These are phyloP conservation scores for Heteromeles arbutifolia DNA, from an alignment of 306 rosid genomes.

Conservation along the genomic window DNA sequence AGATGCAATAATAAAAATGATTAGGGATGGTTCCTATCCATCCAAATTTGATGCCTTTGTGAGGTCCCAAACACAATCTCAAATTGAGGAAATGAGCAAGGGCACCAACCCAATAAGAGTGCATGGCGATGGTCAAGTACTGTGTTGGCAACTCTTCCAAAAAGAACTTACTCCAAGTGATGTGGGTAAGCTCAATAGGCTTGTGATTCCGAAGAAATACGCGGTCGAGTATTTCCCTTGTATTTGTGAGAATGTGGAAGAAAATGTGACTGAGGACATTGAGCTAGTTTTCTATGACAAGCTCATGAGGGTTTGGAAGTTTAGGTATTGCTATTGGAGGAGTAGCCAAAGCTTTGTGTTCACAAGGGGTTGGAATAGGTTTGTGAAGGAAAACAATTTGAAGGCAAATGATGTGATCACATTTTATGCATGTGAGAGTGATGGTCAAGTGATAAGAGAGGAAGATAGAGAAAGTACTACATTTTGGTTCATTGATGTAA, in stretches of 20 bases:
- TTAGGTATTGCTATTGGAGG: slow-evolving; percentile 46
- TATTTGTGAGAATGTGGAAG: slow-evolving; percentile 22
- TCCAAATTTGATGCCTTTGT: slow-evolving; percentile 50
- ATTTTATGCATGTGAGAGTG: slow-evolving; percentile 34
- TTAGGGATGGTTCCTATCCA: slow-evolving; percentile 68
- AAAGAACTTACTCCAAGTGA: slow-evolving; percentile 88
- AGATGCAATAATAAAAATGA: slow-evolving; percentile 54
- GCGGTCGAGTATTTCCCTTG: slow-evolving; percentile 65
- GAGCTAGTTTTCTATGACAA: slow-evolving; percentile 42
- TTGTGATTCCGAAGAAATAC: slow-evolving; percentile 71
- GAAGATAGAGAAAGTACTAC: slow-evolving; percentile 11
- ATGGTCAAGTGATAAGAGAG: slow-evolving; percentile 1
- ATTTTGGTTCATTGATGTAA: slow-evolving; percentile 37
- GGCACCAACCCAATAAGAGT: slow-evolving; percentile 4
- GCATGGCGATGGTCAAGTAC: slow-evolving; percentile 23
- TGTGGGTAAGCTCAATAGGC: slow-evolving; percentile 78
- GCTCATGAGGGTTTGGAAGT: slow-evolving; percentile 35
- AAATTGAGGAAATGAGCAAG: slow-evolving; percentile 1
- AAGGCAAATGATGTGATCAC: slow-evolving; percentile 40
- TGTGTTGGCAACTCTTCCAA: slow-evolving; percentile 52
- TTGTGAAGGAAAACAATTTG: slow-evolving; percentile 41
- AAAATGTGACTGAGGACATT: slow-evolving; percentile 18
- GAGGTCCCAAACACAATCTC: slow-evolving; percentile 8
- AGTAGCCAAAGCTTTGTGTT: slow-evolving; percentile 49
- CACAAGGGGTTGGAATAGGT: slow-evolving; percentile 54